These are phyloP conservation scores for Acanthochlamys bracteata DNA, from an alignment of 106 monocot species.

Conservation along the genomic window DNA sequence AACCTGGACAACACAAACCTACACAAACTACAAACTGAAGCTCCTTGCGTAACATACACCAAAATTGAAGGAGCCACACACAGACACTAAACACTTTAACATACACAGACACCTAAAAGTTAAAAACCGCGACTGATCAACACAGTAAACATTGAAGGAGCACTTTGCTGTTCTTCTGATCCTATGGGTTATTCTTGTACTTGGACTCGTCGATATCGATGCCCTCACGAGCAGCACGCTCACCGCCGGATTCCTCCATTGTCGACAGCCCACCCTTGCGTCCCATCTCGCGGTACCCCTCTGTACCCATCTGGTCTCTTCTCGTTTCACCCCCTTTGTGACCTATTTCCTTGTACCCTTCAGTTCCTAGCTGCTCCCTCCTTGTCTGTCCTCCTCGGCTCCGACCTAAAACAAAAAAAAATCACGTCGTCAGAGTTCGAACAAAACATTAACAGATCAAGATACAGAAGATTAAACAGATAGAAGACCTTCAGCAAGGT, in stretches of 20 bases:
- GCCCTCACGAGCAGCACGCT: constrained; percentile 26
- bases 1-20: too few relatives aligned
- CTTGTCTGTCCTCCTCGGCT: constrained; percentile 44
- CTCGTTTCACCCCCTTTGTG: constrained; percentile 6
- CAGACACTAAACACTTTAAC: too few relatives aligned
- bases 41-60: too few relatives aligned
- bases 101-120: not conserved
- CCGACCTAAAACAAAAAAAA: constrained; percentile 8
- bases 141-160: not conserved
- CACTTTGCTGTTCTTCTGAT: not conserved
- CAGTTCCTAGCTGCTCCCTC: constrained; percentile 54
- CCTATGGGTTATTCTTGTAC: constrained; percentile 11
- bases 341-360: constrained; percentile 55
- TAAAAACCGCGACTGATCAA: not conserved
- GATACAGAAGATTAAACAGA: too few relatives aligned
- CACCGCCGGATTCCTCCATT: constrained; percentile 22
- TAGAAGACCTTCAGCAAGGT: constrained; percentile 50
- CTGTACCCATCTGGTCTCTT: constrained; percentile 27
- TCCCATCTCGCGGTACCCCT: constrained; percentile 41
- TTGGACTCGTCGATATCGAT: constrained; percentile 34
- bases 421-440: too few relatives aligned
- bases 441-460: too few relatives aligned
- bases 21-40: too few relatives aligned
- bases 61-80: too few relatives aligned
- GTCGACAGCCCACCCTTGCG: constrained; percentile 37